A percentile compares a stretch with the other conserved stretches of the same genome.
phyloP scores from a whole-genome alignment of 179 eudicot species.

The Spinacia oleracea region DNA sequence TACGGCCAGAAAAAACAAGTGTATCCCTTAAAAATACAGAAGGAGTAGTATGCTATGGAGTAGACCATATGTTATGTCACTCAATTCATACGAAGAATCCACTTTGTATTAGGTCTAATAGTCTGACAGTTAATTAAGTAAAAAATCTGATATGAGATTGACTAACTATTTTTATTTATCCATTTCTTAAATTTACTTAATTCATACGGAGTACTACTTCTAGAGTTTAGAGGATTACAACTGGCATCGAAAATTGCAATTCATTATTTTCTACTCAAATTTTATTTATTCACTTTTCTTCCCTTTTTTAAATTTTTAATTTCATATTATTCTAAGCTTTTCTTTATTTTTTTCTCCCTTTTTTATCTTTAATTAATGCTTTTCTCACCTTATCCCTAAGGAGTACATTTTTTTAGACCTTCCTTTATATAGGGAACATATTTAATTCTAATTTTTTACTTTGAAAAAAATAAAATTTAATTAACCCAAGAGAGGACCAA shows the following conservation, averaged over 20 bases:
- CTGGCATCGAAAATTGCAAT: conserved; percentile 22
- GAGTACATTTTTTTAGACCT: neutral
- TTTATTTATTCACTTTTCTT: neutral
- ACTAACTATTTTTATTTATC: too few species aligned
- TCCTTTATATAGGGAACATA: neutral
- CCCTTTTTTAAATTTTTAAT: too few species aligned
- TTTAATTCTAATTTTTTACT: neutral
- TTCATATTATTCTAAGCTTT: neutral
- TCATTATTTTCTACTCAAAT: conserved; percentile 16
- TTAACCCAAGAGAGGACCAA: conserved; percentile 25
- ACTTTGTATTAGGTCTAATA: too few species aligned
- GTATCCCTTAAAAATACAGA: too few species aligned
- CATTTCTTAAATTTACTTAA: too few species aligned
- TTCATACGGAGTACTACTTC: neutral
- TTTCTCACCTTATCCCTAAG: conserved; percentile 20
- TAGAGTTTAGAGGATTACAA: conserved; percentile 18
- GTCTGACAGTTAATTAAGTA: too few species aligned
- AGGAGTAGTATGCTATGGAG: too few species aligned
- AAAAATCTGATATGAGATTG: too few species aligned
- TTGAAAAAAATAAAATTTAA: too few species aligned
- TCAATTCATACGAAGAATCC: too few species aligned
- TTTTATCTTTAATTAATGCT: conserved; percentile 4
- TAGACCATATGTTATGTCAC: too few species aligned
- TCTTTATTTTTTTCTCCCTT: neutral
- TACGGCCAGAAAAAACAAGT: too few species aligned